Conservation (phyloP, 306 rosid species). For the Trichosanthes truncata region DNA sequence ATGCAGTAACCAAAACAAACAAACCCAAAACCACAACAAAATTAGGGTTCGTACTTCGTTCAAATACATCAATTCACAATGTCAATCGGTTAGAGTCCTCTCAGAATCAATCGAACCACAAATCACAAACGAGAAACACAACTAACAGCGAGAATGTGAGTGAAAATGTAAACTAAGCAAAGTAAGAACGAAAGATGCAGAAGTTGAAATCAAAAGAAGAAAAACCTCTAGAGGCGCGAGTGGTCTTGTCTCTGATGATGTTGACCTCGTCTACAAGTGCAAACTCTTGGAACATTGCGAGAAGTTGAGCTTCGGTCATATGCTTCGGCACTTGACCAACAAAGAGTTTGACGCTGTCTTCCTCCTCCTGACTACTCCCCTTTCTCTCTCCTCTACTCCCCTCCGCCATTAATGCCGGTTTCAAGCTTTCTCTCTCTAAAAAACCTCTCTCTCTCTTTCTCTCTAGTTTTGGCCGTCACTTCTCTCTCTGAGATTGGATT, state of each 20-base stretch:
- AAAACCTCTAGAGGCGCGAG: conserved; percentile 86
- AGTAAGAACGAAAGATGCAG: background rate
- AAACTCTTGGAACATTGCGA: conserved; percentile 82
- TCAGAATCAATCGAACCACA: conserved; percentile 5
- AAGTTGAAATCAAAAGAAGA: background rate
- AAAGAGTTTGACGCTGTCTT: conserved; percentile 92
- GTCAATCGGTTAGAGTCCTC: background rate
- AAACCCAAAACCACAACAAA: background rate
- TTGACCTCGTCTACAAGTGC: conserved; percentile 92
- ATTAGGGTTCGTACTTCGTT: conserved; percentile 28
- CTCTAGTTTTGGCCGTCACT: conserved; percentile 14
- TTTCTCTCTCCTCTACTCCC: conserved; percentile 68
- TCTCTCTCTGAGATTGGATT: conserved; percentile 1
- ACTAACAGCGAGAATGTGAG: background rate
- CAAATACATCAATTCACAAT: background rate
- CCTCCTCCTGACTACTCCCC: conserved; percentile 53
- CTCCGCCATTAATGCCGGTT: conserved; percentile 74
- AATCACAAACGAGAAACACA: conserved; percentile 4
- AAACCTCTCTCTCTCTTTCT: conserved; percentile 15
- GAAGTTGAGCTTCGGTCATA: conserved; percentile 78
- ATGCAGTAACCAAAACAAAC: background rate
- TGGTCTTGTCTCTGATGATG: conserved; percentile 90
- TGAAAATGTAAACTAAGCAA: background rate
- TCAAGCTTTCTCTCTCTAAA: conserved; percentile 10
- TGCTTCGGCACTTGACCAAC: conserved; percentile 98